Evolutionary conservation across 108 stramenopile species (phyloP).

Genomic region (Cyclostephanos tholiformis): DNA sequence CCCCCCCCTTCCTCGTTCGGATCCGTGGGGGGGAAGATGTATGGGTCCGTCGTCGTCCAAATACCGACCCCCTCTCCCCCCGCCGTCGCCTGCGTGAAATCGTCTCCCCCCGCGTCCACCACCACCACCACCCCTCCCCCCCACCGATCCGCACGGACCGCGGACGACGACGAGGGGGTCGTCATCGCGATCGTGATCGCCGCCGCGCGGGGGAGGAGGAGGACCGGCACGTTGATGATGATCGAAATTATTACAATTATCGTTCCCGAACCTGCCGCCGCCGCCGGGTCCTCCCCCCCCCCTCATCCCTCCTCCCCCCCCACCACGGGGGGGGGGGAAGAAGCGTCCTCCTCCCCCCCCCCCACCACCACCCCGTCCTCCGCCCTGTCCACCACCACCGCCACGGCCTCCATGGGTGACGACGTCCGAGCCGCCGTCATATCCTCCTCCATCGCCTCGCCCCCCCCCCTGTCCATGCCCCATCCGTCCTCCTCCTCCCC

Average conservation of each 20-base stretch:
- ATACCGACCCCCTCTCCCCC: not conserved
- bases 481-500: too few relatives aligned
- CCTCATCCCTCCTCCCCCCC: not conserved
- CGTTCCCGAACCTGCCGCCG: not conserved
- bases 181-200: not conserved
- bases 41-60: not conserved
- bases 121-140: not conserved
- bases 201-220: not conserved
- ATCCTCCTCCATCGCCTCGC: too few relatives aligned
- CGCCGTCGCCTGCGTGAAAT: conserved; percentile 1
- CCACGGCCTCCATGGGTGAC: too few relatives aligned
- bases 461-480: too few relatives aligned
- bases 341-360: not conserved
- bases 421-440: too few relatives aligned
- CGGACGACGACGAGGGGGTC: not conserved
- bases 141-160: not conserved
- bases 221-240: not conserved
- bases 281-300: not conserved
- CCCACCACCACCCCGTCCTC: not conserved
- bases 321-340: not conserved
- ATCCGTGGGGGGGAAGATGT: not conserved
- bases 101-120: not conserved
- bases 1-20: not conserved
- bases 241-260: not conserved
- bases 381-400: too few relatives aligned